Conservation (phyloP, 208 protist species). For the Acanthamoeba castellanii region DNA sequence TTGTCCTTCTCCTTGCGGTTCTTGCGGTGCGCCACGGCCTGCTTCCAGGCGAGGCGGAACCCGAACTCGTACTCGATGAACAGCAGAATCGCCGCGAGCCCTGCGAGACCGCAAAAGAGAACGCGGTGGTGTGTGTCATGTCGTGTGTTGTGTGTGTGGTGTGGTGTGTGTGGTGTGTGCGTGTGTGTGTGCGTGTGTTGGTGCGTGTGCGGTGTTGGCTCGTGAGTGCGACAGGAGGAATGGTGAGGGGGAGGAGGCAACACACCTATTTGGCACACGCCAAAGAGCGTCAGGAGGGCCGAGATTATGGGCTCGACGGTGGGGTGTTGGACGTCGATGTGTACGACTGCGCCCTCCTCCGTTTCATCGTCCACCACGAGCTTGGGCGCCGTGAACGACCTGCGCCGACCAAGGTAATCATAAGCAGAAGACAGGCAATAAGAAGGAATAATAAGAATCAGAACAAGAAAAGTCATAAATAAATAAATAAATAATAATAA, state of each 20-base stretch:
- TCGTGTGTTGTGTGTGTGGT: no score
- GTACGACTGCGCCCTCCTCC: background rate
- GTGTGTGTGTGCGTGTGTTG: background rate
- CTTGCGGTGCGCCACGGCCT: conserved; percentile 3
- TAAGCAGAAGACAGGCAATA: no score
- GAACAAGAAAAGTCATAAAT: no score
- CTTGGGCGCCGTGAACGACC: conserved; percentile 4
- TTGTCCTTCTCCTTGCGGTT: background rate
- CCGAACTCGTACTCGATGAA: conserved; percentile 59
- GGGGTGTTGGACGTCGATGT: background rate
- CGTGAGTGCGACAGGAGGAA: no score
- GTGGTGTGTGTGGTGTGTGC: background rate
- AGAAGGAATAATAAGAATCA: background rate
- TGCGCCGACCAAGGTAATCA: background rate
- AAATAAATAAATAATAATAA: background rate
- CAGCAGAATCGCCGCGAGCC: background rate
- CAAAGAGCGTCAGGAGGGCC: background rate
- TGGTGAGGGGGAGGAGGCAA: background rate
- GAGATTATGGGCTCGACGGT: background rate
- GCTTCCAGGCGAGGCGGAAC: conserved; percentile 52
- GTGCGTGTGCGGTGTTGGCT: no score
- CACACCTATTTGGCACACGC: conserved; percentile 1
- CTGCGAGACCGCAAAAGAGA: background rate
- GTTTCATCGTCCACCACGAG: background rate
- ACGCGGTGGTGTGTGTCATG: no score